Conservation (phyloP, 257 asterid species). For the Nicotiana otophora region DNA sequence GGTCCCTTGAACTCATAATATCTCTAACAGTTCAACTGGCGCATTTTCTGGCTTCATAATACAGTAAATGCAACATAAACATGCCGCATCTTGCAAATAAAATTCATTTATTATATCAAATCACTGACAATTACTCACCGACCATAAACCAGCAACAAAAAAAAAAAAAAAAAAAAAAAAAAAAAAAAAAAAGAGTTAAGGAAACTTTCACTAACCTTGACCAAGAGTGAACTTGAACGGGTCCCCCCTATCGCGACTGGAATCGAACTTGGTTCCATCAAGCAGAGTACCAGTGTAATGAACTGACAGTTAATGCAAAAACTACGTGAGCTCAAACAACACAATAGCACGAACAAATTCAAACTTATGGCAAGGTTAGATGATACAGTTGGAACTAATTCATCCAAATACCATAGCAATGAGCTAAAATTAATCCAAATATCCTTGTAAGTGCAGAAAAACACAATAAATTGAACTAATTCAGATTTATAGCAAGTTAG, state of each 20-base stretch:
- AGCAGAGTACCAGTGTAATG: slow-evolving; percentile 67
- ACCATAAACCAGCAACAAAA: neutral
- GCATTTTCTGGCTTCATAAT: neutral
- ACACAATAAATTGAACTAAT: neutral
- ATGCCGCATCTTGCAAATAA: neutral
- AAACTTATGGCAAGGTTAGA: neutral
- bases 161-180: neutral
- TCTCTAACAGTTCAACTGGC: neutral
- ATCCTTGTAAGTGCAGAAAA: neutral
- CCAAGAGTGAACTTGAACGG: slow-evolving; percentile 68
- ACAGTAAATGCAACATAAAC: neutral
- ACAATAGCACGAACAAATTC: neutral
- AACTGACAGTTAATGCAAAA: slow-evolving; percentile 27
- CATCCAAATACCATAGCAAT: too few species aligned
- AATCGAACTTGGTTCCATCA: slow-evolving; percentile 69
- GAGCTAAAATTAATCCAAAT: too few species aligned
- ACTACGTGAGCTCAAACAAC: neutral
- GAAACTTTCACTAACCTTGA: slow-evolving; percentile 41
- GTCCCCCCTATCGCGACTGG: slow-evolving; percentile 59
- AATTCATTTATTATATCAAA: neutral
- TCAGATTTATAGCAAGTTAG: neutral
- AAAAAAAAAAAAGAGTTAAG: neutral
- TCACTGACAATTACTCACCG: neutral
- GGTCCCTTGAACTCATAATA: neutral
- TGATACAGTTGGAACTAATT: neutral